phyloP scores from a whole-genome alignment of 2,329 filamentous ascomycete genomes.

The Gremmenia infestans region DNA sequence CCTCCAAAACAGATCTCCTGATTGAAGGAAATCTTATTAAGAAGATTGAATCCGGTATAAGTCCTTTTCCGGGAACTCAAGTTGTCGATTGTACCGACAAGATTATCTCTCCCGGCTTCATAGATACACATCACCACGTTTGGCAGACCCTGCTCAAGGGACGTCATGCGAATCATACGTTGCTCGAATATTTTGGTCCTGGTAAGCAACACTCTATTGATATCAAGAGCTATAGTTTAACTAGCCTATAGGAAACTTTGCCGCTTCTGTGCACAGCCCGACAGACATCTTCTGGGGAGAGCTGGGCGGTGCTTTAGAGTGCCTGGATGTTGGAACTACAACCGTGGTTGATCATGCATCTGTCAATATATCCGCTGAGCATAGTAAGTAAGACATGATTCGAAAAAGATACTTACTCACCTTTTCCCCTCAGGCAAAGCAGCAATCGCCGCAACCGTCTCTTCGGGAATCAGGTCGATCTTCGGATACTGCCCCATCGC shows the following conservation, averaged over 20 bases:
- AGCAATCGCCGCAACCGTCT: slow-evolving; percentile 37
- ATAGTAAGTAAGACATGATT: slow-evolving; percentile 22
- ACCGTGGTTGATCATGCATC: slow-evolving; percentile 38
- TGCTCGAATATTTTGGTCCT: slow-evolving; percentile 39
- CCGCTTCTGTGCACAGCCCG: slow-evolving; percentile 32
- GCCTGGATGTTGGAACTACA: slow-evolving; percentile 39
- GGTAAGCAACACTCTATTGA: slow-evolving; percentile 24
- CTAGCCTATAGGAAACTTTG: slow-evolving; percentile 33
- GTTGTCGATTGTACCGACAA: slow-evolving; percentile 36
- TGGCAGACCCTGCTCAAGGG: slow-evolving; percentile 35
- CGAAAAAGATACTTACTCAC: slow-evolving; percentile 1
- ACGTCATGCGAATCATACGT: slow-evolving; percentile 34
- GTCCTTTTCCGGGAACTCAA: slow-evolving; percentile 10
- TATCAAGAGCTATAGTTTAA: neutral
- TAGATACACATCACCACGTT: slow-evolving; percentile 34
- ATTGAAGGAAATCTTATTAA: slow-evolving; percentile 31
- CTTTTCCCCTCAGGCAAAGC: slow-evolving; percentile 21
- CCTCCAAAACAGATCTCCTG: slow-evolving; percentile 27
- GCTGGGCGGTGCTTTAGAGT: slow-evolving; percentile 37
- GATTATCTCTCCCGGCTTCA: slow-evolving; percentile 34
- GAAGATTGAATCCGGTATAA: slow-evolving; percentile 30
- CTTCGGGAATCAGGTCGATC: slow-evolving; percentile 42
- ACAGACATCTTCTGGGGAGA: slow-evolving; percentile 45
- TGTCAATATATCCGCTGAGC: slow-evolving; percentile 30
- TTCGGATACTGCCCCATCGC: slow-evolving; percentile 38